A percentile compares a stretch with the other conserved stretches of the same genome.
These are phyloP conservation scores for Tylopilus sp. DNA, from an alignment of 1,284 basidiomycete genomes.

Conservation along the genomic window DNA sequence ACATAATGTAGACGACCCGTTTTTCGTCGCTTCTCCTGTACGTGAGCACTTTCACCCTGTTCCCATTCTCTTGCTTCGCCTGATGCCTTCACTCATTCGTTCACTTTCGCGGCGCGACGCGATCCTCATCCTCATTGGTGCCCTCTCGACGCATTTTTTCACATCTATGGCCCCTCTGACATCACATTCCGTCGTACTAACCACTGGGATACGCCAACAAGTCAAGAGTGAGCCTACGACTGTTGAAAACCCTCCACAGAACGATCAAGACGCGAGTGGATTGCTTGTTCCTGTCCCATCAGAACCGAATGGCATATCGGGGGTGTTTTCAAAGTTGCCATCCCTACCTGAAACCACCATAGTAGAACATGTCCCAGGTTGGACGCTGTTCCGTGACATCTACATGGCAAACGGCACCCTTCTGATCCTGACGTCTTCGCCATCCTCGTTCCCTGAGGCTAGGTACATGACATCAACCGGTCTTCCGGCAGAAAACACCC, in stretches of 20 bases:
- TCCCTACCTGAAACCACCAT: conserved; percentile 50
- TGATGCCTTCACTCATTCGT: conserved; percentile 29
- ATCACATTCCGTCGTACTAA: conserved; percentile 37
- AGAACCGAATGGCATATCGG: not conserved
- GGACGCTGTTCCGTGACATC: conserved; percentile 75
- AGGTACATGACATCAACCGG: conserved; percentile 69
- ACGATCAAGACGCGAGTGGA: conserved; percentile 8
- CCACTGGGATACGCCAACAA: conserved; percentile 29
- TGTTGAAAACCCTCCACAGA: conserved; percentile 15
- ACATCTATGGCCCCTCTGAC: conserved; percentile 35
- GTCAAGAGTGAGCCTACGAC: conserved; percentile 16
- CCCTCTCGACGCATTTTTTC: conserved; percentile 48
- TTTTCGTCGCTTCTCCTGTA: not conserved
- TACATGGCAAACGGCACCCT: conserved; percentile 79
- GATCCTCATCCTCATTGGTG: conserved; percentile 49
- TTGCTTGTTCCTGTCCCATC: conserved; percentile 1
- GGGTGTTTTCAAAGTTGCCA: conserved; percentile 9
- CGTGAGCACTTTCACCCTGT: not conserved
- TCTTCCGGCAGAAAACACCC: conserved; percentile 51
- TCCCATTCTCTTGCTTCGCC: not conserved
- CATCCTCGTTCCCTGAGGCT: conserved; percentile 55
- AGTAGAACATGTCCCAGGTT: conserved; percentile 67
- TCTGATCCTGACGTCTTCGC: conserved; percentile 52
- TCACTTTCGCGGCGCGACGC: conserved; percentile 43
- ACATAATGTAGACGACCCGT: no score